Base-by-base conservation (phyloP, 331 rosid genomes). In the Spiraea crenata region DNA sequence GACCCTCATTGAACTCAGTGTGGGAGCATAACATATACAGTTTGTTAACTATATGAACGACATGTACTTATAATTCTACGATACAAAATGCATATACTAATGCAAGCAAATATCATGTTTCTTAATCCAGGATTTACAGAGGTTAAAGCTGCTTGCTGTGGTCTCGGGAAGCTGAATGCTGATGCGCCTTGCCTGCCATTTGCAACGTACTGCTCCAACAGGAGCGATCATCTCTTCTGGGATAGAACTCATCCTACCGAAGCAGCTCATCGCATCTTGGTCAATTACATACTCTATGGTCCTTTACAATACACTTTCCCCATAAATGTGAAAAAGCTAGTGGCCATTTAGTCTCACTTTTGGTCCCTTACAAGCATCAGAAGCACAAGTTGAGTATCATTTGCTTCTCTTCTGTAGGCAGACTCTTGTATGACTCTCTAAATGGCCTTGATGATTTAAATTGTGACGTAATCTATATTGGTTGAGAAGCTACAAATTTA, bases 241-340 rank as follows among this genome's bases (percentile, higher is more conserved):
- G 97, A 92, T 71, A 67, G 73, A 74, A 86, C 48, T 64, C 98
- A 92, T 78, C 96, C 97, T 0, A 82, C 97, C 1, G 90, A 92
- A 63, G 83, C 89, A 54, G 89, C 97, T 72, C 79, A 84, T 50
- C 85, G 76, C 45, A 65, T 83, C 20, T 70, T 88, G 48, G 82
- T 50, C 1, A 81, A 90, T 20, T 72, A 13, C 56, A 69, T 92
- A 37, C 85, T 86, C 42, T 34, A 79, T 66, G 96, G 96, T 17
- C 41, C 96, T 72, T 77, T 81, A 6, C 73, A 6, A 15, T 90
- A 86, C 84, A 75, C 96, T 5, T 90, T 71, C 65, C 93, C 96
- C 5, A 66, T 92, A 40, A 90, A 76, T 75, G 73, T 90, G 85
- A 82, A 72, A 74, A 83, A 78, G 73, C 93, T 92, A 40, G 57